Conservation (phyloP, 495 filamentous ascomycete genomes). For the Hypoxylon crocopeplum region DNA sequence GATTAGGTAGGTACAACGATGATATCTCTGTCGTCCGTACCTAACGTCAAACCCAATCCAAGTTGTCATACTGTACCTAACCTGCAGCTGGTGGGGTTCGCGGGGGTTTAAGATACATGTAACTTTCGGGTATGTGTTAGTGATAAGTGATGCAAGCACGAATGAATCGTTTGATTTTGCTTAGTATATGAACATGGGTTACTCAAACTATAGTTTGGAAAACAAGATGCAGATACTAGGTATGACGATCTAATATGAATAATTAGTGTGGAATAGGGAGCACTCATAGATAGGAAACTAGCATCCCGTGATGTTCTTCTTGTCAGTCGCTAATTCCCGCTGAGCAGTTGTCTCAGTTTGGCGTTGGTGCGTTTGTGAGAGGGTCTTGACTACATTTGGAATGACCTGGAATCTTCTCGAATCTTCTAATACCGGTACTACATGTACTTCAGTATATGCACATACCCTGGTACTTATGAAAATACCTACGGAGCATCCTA, state of each 20-base stretch:
- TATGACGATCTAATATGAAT: neutral
- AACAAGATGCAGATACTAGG: no score
- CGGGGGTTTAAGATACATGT: constrained; percentile 2
- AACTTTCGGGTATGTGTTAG: neutral
- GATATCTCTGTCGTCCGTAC: neutral
- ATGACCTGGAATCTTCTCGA: constrained; percentile 30
- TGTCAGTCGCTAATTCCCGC: constrained; percentile 14
- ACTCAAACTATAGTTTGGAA: no score
- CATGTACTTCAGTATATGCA: neutral
- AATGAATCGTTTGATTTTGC: neutral
- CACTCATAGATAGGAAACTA: neutral
- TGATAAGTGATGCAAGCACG: constrained; percentile 4
- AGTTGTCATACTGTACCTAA: constrained; percentile 5
- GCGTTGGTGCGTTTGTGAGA: no score
- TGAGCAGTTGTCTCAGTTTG: constrained; percentile 13
- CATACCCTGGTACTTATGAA: no score
- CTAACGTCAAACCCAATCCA: constrained; percentile 1
- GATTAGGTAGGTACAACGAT: neutral
- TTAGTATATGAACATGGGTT: neutral
- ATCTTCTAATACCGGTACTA: no score
- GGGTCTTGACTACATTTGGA: no score
- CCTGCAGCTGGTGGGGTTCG: constrained; percentile 14
- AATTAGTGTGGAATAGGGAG: neutral
- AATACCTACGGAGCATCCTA: no score
- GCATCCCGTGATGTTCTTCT: neutral